Percentiles rank a stretch among this genome's conserved stretches.
Evolutionary conservation across 1,284 basidiomycete species (phyloP).

Genomic region (Wolfiporia cocos): DNA sequence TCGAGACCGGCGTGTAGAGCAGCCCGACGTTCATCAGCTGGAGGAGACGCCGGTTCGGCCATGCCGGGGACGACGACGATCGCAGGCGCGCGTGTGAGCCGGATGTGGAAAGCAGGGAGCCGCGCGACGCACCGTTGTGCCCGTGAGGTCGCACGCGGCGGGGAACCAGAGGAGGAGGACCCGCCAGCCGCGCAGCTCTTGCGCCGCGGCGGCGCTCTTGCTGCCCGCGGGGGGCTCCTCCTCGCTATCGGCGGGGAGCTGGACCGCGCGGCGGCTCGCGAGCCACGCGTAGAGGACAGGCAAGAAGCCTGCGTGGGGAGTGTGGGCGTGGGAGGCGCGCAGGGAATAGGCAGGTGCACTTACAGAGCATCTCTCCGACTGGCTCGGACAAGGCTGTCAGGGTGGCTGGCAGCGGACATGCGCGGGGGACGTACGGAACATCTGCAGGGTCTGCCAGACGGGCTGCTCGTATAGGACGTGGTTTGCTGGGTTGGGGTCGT

Average conservation of each 20-base stretch:
- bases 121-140: constrained; percentile 62
- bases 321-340: constrained; percentile 9
- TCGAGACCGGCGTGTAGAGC: constrained; percentile 93
- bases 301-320: constrained; percentile 57
- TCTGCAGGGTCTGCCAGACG: constrained; percentile 91
- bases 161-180: constrained; percentile 80
- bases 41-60: too few relatives aligned
- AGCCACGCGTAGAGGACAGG: constrained; percentile 74
- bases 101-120: not conserved
- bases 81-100: too few relatives aligned
- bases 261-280: constrained; percentile 44
- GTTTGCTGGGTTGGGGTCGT: constrained; percentile 44
- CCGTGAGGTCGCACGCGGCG: constrained; percentile 84
- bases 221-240: constrained; percentile 30
- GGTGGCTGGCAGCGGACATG: constrained; percentile 16
- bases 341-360: constrained; percentile 28
- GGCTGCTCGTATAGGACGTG: constrained; percentile 85
- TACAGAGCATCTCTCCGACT: constrained; percentile 91
- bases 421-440: constrained; percentile 67
- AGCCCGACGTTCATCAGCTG: constrained; percentile 94
- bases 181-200: constrained; percentile 59
- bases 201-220: constrained; percentile 22
- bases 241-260: constrained; percentile 45
- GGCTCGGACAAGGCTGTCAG: constrained; percentile 30
- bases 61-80: too few relatives aligned